Conservation (phyloP, 2,329 filamentous ascomycete species). For the Penicillium rolfsii region DNA sequence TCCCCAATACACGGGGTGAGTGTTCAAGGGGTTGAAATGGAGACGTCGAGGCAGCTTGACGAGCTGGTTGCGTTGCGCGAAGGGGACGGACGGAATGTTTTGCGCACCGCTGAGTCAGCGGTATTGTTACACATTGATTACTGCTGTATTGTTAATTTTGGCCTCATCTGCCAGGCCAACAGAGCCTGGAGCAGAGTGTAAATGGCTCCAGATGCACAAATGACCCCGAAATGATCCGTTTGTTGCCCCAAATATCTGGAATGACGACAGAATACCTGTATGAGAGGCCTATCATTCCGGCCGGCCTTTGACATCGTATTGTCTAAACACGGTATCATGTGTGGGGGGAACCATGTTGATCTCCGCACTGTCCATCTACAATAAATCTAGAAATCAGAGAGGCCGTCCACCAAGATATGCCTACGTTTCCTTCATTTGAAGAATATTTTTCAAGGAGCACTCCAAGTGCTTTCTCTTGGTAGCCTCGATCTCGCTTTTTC, state of each 20-base stretch:
- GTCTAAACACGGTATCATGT: constrained; percentile 7
- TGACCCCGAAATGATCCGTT: not conserved
- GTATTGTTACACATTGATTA: constrained; percentile 14
- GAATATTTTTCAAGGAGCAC: not conserved
- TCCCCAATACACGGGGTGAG: constrained; percentile 14
- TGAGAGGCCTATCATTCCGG: not conserved
- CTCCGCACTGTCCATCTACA: constrained; percentile 4
- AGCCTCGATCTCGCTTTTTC: not conserved
- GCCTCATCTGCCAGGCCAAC: constrained; percentile 12
- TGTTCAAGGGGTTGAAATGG: not conserved
- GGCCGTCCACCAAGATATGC: not conserved
- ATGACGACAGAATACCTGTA: not conserved
- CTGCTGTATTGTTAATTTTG: constrained; percentile 19
- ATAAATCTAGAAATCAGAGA: not conserved
- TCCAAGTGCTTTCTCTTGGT: not conserved
- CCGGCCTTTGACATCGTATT: constrained; percentile 5
- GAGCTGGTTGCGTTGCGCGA: constrained; percentile 15
- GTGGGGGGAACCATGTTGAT: constrained; percentile 18
- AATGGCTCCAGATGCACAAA: not conserved
- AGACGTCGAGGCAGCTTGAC: not conserved
- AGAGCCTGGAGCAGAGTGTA: not conserved
- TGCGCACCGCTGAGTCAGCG: constrained; percentile 26
- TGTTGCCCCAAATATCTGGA: not conserved
- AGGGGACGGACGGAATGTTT: constrained; percentile 19
- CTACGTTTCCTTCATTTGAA: not conserved